A percentile compares a stretch with the other conserved stretches of the same genome.
phyloP scores from a whole-genome alignment of 148 eudicot species.

The Rhododendron simsii region DNA sequence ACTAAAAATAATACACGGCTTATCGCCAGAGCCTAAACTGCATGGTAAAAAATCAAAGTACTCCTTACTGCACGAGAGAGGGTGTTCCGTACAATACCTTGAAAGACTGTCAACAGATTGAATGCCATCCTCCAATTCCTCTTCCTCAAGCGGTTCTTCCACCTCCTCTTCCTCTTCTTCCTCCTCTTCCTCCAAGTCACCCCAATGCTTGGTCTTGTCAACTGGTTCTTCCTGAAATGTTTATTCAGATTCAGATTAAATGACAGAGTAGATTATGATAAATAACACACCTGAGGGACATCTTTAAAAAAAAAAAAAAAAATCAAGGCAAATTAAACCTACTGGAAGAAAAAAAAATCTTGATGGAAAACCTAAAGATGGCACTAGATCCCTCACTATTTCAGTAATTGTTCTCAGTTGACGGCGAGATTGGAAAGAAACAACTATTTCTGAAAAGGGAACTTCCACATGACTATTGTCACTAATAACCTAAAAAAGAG shows the following conservation, averaged over 20 bases:
- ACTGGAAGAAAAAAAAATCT: not conserved
- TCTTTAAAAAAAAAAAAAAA: not conserved
- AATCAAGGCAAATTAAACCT: not conserved
- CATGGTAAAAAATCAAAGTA: too few species aligned
- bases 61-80: too few species aligned
- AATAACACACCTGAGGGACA: not conserved
- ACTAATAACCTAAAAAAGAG: not conserved
- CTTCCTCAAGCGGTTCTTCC: conserved; percentile 70
- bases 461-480: not conserved
- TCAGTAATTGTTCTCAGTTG: not conserved
- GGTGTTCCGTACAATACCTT: conserved; percentile 37
- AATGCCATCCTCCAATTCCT: conserved; percentile 78
- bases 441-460: not conserved
- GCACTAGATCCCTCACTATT: not conserved
- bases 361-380: not conserved
- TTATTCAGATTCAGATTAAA: not conserved
- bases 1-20: too few species aligned
- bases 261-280: not conserved
- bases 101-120: conserved; percentile 92
- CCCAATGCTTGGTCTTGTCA: conserved; percentile 94
- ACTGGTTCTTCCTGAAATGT: conserved; percentile 79
- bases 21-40: too few species aligned
- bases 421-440: not conserved
- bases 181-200: conserved; percentile 92
- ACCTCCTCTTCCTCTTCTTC: conserved; percentile 83